Evolutionary conservation across 148 eudicot genomes (phyloP).

Genomic region (Nyssa sinensis): DNA sequence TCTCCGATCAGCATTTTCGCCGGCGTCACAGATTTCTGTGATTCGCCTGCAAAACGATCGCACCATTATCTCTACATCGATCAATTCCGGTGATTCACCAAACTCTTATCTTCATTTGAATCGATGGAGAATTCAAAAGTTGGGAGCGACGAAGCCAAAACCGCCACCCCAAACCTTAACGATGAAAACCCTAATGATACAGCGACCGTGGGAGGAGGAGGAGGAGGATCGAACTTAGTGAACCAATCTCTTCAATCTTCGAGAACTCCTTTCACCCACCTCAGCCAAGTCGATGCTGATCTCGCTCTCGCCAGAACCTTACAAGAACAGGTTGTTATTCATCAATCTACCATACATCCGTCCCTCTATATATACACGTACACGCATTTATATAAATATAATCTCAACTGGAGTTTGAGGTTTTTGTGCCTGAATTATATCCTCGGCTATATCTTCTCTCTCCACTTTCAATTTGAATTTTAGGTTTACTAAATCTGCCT

Average conservation of each 20-base stretch:
- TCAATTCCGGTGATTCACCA: neutral
- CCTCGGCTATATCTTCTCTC: too few species aligned
- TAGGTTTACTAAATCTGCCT: too few species aligned
- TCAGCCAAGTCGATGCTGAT: neutral
- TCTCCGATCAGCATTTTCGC: neutral
- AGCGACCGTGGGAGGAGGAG: neutral
- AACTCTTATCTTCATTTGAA: too few species aligned
- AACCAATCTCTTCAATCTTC: neutral
- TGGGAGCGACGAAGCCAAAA: neutral
- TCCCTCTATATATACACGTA: too few species aligned
- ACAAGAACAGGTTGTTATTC: neutral
- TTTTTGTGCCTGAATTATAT: too few species aligned
- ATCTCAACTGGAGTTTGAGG: too few species aligned
- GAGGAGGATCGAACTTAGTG: neutral
- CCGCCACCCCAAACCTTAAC: neutral
- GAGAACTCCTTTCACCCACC: neutral
- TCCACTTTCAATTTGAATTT: too few species aligned
- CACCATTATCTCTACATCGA: neutral
- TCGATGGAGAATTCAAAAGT: neutral
- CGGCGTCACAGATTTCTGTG: neutral
- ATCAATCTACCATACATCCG: neutral
- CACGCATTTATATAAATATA: too few species aligned
- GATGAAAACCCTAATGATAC: neutral
- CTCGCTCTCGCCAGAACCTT: neutral
- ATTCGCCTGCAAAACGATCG: neutral